Conservation (phyloP, 2,329 filamentous ascomycete species). For the Sporothrix dimorphospora region DNA sequence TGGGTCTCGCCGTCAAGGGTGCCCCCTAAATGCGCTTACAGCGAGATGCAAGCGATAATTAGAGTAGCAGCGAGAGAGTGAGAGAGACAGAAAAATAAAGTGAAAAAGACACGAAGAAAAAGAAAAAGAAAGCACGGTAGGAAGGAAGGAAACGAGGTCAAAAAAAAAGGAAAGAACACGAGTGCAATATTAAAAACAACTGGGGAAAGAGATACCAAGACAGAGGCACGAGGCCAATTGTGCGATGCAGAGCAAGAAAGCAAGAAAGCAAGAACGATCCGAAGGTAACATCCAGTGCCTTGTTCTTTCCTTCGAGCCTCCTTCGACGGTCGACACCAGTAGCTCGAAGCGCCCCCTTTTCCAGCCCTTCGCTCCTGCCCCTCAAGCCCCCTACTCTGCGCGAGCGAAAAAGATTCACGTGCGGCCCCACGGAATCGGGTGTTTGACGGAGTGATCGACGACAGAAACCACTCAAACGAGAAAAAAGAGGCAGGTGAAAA, state of each 20-base stretch:
- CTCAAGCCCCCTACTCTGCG: background rate
- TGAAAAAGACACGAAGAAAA: background rate
- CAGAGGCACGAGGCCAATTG: background rate
- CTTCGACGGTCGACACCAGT: background rate
- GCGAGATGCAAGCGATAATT: constrained; percentile 1
- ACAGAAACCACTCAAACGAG: constrained; percentile 10
- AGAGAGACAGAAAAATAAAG: background rate
- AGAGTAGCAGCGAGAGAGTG: constrained; percentile 2
- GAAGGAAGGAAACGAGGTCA: background rate
- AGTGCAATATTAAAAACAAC: background rate
- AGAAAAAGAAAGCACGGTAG: background rate
- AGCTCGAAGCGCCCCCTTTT: constrained; percentile 20
- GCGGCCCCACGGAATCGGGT: constrained; percentile 21
- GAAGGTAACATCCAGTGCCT: constrained; percentile 9
- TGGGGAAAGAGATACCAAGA: background rate
- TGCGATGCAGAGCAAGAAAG: constrained; percentile 9
- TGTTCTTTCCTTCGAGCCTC: background rate
- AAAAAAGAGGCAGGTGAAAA: constrained; percentile 19
- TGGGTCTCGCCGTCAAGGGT: background rate
- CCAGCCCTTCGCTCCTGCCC: background rate
- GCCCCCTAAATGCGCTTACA: constrained; percentile 18
- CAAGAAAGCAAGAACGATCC: constrained; percentile 1
- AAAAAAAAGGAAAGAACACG: background rate
- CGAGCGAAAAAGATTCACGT: constrained; percentile 18
- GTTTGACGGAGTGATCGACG: constrained; percentile 25